phyloP scores from a whole-genome alignment of 495 filamentous ascomycete species.

The Letharia columbiana region DNA sequence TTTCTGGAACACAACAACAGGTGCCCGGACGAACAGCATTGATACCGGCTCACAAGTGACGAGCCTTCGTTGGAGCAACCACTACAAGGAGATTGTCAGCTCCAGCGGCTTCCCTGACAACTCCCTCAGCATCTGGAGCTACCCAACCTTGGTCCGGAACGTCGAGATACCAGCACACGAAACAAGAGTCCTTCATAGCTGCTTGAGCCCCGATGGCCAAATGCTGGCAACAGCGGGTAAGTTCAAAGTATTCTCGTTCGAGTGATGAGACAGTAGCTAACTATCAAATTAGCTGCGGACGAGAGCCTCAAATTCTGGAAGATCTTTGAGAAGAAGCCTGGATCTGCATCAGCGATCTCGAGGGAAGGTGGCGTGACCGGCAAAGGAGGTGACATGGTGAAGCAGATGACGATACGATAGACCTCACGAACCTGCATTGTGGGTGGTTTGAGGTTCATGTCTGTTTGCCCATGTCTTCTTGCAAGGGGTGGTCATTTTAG shows the following conservation, averaged over 20 bases:
- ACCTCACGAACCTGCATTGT: constrained; percentile 29
- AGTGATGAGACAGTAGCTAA: constrained; percentile 20
- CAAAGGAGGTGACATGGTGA: constrained; percentile 65
- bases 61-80: constrained; percentile 85
- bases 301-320: constrained; percentile 99
- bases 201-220: constrained; percentile 90
- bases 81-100: constrained; percentile 96
- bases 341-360: constrained; percentile 47
- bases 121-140: constrained; percentile 96
- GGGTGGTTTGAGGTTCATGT: constrained; percentile 30
- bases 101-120: constrained; percentile 98
- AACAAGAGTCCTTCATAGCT: constrained; percentile 89
- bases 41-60: constrained; percentile 97
- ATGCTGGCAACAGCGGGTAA: constrained; percentile 85
- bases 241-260: constrained; percentile 3
- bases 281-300: constrained; percentile 54
- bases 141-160: constrained; percentile 90
- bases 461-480: constrained; percentile 10
- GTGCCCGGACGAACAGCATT: constrained; percentile 96
- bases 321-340: constrained; percentile 95
- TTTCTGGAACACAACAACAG: constrained; percentile 99
- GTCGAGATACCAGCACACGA: constrained; percentile 99
- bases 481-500: background rate
- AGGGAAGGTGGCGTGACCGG: constrained; percentile 49
- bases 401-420: constrained; percentile 94